Conservation (phyloP, 331 rosid species). For the Saraca asoca region DNA sequence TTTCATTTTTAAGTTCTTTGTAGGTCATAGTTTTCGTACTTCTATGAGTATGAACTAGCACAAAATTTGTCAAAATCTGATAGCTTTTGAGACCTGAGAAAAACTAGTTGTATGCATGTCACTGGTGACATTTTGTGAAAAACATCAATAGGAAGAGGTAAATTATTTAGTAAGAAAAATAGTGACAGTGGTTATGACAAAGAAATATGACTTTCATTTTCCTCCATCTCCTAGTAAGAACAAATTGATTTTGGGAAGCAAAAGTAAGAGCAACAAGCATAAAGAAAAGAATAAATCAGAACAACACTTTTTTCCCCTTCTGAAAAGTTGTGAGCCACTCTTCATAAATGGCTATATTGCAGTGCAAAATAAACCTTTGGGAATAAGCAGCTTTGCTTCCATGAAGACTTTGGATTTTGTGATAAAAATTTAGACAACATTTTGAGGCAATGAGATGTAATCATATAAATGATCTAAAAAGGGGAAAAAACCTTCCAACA, state of each 20-base stretch:
- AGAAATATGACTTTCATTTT: no score
- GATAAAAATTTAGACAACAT: background rate
- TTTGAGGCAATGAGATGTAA: background rate
- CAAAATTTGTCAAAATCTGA: background rate
- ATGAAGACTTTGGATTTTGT: background rate
- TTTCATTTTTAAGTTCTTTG: background rate
- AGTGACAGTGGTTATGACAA: no score
- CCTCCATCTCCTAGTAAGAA: no score
- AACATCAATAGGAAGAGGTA: background rate
- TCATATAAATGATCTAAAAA: background rate
- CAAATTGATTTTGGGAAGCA: background rate
- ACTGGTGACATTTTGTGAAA: background rate
- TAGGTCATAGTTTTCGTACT: background rate
- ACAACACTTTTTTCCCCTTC: background rate
- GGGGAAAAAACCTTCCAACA: background rate
- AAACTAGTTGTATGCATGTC: conserved; percentile 8
- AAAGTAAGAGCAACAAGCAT: background rate
- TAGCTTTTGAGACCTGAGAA: background rate
- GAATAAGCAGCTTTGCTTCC: background rate
- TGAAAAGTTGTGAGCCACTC: conserved; percentile 9
- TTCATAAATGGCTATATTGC: background rate
- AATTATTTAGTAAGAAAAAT: no score
- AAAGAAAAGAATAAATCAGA: background rate
- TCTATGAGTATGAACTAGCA: background rate
- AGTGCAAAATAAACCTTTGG: background rate